Evolutionary conservation across 257 asterid species (phyloP), one percentile per base, ranked within the genome.

Genomic region (Nyctanthes arbortristis): DNA sequence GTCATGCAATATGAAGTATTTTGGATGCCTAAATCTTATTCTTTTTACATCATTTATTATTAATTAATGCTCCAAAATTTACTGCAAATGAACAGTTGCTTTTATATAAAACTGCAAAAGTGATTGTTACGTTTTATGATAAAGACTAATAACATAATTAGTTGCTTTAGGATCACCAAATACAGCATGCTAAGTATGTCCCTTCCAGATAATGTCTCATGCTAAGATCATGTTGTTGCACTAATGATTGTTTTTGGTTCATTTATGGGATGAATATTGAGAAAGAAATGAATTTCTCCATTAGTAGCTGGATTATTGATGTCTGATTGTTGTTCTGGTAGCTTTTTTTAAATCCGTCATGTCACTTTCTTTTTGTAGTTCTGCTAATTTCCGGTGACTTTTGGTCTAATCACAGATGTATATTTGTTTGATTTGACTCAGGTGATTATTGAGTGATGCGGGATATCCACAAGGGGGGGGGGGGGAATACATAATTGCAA

Each of bases 391-490:
- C 13, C 14, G 7, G 22, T 22, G 29, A 6, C 58, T 36, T 68
- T 57, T 65, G 25, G n/a, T 28, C 66, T 45, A 32, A 72, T 65
- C 49, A 8, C 11, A 43, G 57, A 65, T 34, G 64, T n/a, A 39
- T 29, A 31, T 62, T 36, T 27, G 67, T 71, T 67, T 40, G 68
- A 49, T 20, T 18, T 49, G 29, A 49, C 28, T 49, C 58, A 20
- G 20, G 29, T n/a, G n/a, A n/a, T n/a, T n/a, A n/a, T n/a, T n/a
- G n/a, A n/a, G 25, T 49, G 12, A 49, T 49, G 73, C 37, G 32
- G 67, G 70, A 70, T 61, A 37, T 34, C 34, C 32, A 40, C 69
- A 68, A 69, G 40, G 49, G 16, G 28, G 31, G 63, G 63, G n/a
- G n/a, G n/a, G n/a, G n/a, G n/a, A n/a, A n/a, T 61, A 32, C 52